phyloP scores from a whole-genome alignment of 208 protist species.

The Endotrypanum monterogeii region DNA sequence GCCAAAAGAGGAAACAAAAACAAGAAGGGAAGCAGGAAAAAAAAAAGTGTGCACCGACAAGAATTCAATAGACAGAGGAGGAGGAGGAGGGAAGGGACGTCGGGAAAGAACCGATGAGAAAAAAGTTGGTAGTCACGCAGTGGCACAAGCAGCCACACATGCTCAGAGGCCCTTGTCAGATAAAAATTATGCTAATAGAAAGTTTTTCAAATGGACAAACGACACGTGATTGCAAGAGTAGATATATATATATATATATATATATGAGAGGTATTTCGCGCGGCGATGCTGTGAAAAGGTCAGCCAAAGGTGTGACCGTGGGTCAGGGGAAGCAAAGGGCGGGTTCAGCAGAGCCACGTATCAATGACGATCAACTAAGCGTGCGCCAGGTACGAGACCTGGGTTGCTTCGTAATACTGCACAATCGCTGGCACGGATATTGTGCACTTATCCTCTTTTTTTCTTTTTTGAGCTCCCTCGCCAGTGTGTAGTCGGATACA shows the following conservation, averaged over 20 bases:
- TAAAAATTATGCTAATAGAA: too few relatives aligned
- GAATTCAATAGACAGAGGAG: neutral
- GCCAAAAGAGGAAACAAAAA: slow-evolving; percentile 4
- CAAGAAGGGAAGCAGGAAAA: neutral
- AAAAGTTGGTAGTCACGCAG: too few relatives aligned
- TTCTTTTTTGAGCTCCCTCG: neutral
- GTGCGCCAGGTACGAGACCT: neutral
- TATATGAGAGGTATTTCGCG: neutral
- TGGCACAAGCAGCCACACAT: neutral
- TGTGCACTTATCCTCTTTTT: neutral
- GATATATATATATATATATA: neutral
- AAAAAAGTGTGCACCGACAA: neutral
- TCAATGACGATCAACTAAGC: neutral
- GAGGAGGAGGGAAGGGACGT: neutral
- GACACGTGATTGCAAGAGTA: neutral
- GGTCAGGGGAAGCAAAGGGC: too few relatives aligned
- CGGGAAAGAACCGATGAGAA: neutral
- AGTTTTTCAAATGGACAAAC: too few relatives aligned
- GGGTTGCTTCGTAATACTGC: neutral
- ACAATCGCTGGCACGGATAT: neutral
- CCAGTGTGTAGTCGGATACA: too few relatives aligned
- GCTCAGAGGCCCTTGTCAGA: too few relatives aligned
- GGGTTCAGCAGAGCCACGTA: too few relatives aligned
- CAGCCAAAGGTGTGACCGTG: neutral
- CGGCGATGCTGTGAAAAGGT: neutral